Evolutionary conservation across 179 eudicot species (phyloP).

Genomic region (Nepenthes alata): DNA sequence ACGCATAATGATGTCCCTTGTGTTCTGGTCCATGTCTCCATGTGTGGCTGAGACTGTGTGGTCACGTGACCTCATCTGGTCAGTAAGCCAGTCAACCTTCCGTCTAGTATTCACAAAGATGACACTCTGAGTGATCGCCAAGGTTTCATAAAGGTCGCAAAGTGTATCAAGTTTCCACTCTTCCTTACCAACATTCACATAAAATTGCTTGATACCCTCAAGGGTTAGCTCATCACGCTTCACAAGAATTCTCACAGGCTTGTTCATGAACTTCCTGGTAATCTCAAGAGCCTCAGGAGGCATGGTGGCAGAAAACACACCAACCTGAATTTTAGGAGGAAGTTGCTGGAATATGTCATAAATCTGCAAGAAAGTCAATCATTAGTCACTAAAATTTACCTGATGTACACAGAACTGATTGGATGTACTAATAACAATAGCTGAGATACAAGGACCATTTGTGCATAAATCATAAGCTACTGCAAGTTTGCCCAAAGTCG

Average conservation of each 20-base stretch:
- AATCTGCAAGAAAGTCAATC: conserved; percentile 12
- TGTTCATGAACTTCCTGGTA: conserved; percentile 40
- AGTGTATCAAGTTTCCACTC: conserved; percentile 41
- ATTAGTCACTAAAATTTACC: background rate
- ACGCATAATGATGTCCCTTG: conserved; percentile 32
- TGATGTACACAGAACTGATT: no score
- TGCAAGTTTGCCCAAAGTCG: no score
- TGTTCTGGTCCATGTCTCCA: conserved; percentile 43
- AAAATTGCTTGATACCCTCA: conserved; percentile 40
- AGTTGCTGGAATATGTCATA: conserved; percentile 36
- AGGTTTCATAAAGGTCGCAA: conserved; percentile 33
- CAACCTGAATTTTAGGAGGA: conserved; percentile 36
- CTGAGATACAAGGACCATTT: background rate
- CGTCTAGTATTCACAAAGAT: conserved; percentile 37
- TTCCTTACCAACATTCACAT: conserved; percentile 37
- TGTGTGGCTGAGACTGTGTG: conserved; percentile 40
- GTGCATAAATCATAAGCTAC: no score
- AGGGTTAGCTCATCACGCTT: conserved; percentile 41
- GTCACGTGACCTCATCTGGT: conserved; percentile 33
- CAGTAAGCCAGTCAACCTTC: conserved; percentile 42
- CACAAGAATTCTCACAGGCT: conserved; percentile 36
- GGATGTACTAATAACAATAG: background rate
- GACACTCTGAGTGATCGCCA: conserved; percentile 36
- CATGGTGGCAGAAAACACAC: conserved; percentile 41
- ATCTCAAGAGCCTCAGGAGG: conserved; percentile 44